Evolutionary conservation across 768 basidiomycete genomes (phyloP).

Genomic region (Sporobolomyces roseus): DNA sequence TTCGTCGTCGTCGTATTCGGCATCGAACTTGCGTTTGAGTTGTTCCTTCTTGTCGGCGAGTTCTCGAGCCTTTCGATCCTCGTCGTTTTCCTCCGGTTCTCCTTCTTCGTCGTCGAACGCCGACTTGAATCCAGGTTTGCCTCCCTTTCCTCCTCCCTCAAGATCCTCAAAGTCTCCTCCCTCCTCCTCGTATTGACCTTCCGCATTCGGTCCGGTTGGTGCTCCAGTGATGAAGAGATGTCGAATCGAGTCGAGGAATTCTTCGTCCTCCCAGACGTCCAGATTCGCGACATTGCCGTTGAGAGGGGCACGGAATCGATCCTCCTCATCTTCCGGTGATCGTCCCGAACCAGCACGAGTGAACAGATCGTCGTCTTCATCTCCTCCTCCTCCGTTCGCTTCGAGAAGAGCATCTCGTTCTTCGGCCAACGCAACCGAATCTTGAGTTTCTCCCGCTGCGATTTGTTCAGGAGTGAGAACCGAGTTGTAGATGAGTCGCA

Average conservation of each 20-base stretch:
- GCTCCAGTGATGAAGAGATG: slow-evolving; percentile 82
- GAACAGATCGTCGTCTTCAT: slow-evolving; percentile 68
- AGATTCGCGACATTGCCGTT: slow-evolving; percentile 53
- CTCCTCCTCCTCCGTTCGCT: slow-evolving; percentile 29
- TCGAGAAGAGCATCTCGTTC: slow-evolving; percentile 41
- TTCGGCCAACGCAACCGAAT: slow-evolving; percentile 26
- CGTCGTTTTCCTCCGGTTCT: slow-evolving; percentile 45
- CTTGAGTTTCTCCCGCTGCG: slow-evolving; percentile 51
- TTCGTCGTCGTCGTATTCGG: slow-evolving; percentile 69
- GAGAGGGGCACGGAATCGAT: slow-evolving; percentile 44
- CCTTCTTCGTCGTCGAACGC: slow-evolving; percentile 10
- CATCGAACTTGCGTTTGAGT: slow-evolving; percentile 91
- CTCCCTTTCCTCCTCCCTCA: slow-evolving; percentile 51
- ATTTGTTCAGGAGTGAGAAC: slow-evolving; percentile 68
- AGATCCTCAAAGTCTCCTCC: slow-evolving; percentile 51
- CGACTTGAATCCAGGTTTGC: slow-evolving; percentile 42
- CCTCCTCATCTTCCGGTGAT: slow-evolving; percentile 37
- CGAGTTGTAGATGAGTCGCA: slow-evolving; percentile 74
- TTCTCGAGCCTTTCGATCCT: slow-evolving; percentile 49
- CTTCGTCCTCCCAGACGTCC: slow-evolving; percentile 77
- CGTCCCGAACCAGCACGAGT: slow-evolving; percentile 49
- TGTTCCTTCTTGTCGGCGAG: slow-evolving; percentile 83
- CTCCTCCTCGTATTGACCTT: slow-evolving; percentile 52
- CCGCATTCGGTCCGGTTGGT: slow-evolving; percentile 45
- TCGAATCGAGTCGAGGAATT: slow-evolving; percentile 77